phyloP scores from a whole-genome alignment of 441 rosid genomes.

The Theobroma grandiflorum region DNA sequence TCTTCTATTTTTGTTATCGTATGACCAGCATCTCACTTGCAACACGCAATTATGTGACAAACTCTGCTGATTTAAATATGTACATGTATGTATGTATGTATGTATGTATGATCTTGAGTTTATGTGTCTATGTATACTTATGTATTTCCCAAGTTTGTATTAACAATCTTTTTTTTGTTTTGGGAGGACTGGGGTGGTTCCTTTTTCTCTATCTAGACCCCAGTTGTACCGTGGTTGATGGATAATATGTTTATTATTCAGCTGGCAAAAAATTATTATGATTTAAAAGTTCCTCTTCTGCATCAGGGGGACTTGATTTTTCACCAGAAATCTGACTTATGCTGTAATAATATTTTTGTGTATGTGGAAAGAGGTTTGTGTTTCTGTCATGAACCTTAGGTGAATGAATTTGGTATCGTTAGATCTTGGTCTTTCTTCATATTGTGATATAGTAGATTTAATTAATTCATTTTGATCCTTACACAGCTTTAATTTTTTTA shows the following conservation, averaged over 20 bases:
- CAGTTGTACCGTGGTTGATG: neutral
- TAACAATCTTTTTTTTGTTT: too few species aligned
- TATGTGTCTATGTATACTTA: neutral
- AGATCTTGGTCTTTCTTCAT: neutral
- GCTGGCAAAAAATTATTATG: neutral
- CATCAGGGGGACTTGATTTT: neutral
- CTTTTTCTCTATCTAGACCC: neutral
- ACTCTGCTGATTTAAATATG: neutral
- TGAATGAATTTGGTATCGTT: neutral
- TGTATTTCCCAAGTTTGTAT: neutral
- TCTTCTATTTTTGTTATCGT: slow-evolving; percentile 11
- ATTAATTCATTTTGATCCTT: neutral
- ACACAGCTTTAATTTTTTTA: neutral
- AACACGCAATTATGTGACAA: neutral
- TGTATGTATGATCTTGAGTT: neutral
- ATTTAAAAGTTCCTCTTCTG: neutral
- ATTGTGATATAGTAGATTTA: neutral
- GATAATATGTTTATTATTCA: neutral
- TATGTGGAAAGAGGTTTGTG: neutral
- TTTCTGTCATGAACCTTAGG: neutral
- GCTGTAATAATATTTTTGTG: neutral
- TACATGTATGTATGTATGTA: neutral
- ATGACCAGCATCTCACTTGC: slow-evolving; percentile 1
- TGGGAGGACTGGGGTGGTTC: neutral
- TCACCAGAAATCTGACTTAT: neutral